Percentiles rank a stretch among this genome's conserved stretches.
phyloP scores from a whole-genome alignment of 768 basidiomycete species.

The Goffeauzyma gilvescens region DNA sequence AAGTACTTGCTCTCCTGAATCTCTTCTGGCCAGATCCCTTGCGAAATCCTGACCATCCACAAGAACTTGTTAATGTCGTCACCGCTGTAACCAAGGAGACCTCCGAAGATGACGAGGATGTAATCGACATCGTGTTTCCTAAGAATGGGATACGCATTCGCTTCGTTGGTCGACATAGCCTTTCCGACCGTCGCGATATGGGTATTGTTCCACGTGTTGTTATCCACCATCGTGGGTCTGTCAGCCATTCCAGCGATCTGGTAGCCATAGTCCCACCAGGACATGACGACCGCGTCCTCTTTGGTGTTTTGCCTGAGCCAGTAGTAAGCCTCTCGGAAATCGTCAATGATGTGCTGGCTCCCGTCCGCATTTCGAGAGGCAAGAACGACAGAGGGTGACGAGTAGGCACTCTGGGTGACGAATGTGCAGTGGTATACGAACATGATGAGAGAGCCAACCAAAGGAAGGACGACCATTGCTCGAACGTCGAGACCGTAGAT shows the following conservation, averaged over 20 bases:
- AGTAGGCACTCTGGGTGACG: constrained; percentile 86
- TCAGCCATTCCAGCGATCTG: constrained; percentile 97
- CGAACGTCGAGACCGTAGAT: constrained; percentile 76
- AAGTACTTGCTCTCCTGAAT: constrained; percentile 91
- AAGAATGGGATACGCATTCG: constrained; percentile 89
- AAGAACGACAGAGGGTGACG: constrained; percentile 90
- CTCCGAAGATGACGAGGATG: constrained; percentile 91
- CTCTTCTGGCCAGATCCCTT: constrained; percentile 96
- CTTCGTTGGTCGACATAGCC: constrained; percentile 85
- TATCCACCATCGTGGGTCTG: constrained; percentile 12
- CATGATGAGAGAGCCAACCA: constrained; percentile 57
- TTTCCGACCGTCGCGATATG: constrained; percentile 98
- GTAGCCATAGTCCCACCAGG: constrained; percentile 99
- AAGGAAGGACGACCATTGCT: constrained; percentile 51
- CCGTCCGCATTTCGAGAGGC: constrained; percentile 64
- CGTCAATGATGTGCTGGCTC: constrained; percentile 84
- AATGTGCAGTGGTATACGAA: constrained; percentile 95
- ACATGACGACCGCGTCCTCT: constrained; percentile 82
- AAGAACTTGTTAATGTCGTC: constrained; percentile 99
- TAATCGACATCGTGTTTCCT: constrained; percentile 93
- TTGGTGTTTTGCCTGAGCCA: constrained; percentile 94
- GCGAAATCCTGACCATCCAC: constrained; percentile 68
- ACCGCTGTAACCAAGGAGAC: constrained; percentile 85
- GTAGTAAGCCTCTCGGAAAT: constrained; percentile 98
- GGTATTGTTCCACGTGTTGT: constrained; percentile 94